Evolutionary conservation across 345 rosid genomes (phyloP).

Genomic region (Moringa oleifera): DNA sequence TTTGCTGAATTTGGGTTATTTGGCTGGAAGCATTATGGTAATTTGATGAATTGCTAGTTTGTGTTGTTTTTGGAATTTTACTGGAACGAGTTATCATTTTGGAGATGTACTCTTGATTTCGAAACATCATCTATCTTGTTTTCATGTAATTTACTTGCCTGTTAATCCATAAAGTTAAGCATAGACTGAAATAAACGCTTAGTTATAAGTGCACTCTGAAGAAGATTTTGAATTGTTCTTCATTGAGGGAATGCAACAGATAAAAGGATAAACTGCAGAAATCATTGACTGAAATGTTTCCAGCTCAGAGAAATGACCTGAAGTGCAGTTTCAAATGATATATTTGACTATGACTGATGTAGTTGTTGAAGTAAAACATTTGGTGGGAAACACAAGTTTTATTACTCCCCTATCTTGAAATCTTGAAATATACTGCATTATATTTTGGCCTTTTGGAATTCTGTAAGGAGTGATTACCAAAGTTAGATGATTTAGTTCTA

Average conservation of each 20-base stretch:
- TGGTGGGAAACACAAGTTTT: background rate
- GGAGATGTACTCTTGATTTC: conserved; percentile 40
- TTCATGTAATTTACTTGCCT: conserved; percentile 10
- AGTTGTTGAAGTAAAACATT: too few relatives aligned
- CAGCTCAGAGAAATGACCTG: conserved; percentile 6
- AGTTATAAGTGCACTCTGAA: conserved; percentile 1
- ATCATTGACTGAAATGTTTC: background rate
- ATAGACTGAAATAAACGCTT: conserved; percentile 4
- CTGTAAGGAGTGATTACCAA: background rate
- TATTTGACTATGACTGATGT: background rate
- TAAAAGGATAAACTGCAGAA: background rate
- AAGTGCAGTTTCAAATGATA: conserved; percentile 6
- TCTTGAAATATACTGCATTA: too few relatives aligned
- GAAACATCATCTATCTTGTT: conserved; percentile 12
- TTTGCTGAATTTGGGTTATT: conserved; percentile 9
- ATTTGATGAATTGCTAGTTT: conserved; percentile 15
- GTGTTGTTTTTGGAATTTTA: conserved; percentile 2
- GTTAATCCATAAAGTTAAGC: conserved; percentile 7
- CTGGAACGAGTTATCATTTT: background rate
- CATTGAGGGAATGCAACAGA: conserved; percentile 7
- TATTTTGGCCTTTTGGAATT: too few relatives aligned
- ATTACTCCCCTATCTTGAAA: background rate
- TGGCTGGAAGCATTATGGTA: conserved; percentile 5
- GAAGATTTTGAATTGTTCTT: conserved; percentile 12
- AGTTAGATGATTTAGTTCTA: background rate